Base-by-base conservation (phyloP, 2,329 filamentous ascomycete species). In the Alternaria dauci region DNA sequence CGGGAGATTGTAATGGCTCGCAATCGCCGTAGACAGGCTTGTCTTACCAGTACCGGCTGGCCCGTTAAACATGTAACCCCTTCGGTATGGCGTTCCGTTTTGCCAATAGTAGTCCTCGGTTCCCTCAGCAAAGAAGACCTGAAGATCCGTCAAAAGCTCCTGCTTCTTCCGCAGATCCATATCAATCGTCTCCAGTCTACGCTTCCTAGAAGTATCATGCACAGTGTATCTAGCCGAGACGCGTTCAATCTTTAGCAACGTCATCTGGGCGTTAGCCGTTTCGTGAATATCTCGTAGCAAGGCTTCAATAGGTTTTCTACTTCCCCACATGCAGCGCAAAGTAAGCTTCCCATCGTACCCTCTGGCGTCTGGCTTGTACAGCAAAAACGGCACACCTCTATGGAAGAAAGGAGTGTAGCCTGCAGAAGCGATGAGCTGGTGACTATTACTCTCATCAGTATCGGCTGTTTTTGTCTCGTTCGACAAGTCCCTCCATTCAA, bases 1-100 rank as follows among this genome's bases (percentile, higher is more conserved):
- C 20, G 63, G 54, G 11, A 69, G 53, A 61, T 62, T 50, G 48
- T 62, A 61, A 3, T 51, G 54, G 18, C 56, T 51, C 48, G 61
- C 57, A 43, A 65, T 54, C 8, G 52, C 52, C 9, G 55, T 41
- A 25, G 42, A 47, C 14, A 66, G 36, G 52, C 56, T 65, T 5
- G 63, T 57, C 26, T 62, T 62, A 42, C 60, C 51, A 51, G 63
- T 66, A 51, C 64, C 56, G 30, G 44, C 26, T 18, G 44, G 44
- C 9, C 44, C 26, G 6, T 47, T 23, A n/a, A 47, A 46, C 20
- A 69, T 36, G 50, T 68, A 68, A 12, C 65, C 63, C 58, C 56
- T 43, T 56, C 59, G 52, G 48, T 69, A 69, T 34, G 54, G 60
- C 41, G 62, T 46, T 34, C 59, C 52, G 11, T 47, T 47, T 30